These are phyloP conservation scores for Flammula alnicola DNA, from an alignment of 1,284 basidiomycete species.

Conservation along the genomic window DNA sequence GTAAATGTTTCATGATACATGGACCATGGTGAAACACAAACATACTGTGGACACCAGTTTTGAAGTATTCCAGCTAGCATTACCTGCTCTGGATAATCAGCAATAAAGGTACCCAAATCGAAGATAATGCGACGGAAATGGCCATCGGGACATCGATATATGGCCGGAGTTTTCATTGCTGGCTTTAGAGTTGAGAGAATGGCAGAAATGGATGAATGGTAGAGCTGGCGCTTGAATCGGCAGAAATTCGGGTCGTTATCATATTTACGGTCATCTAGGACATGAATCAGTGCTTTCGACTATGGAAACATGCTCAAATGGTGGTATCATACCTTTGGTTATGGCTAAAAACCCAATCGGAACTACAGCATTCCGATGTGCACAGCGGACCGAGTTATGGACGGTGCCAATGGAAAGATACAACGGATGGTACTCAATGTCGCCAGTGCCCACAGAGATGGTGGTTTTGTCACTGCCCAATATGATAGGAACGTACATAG, in stretches of 20 bases:
- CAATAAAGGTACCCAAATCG: constrained; percentile 37
- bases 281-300: background rate
- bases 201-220: constrained; percentile 28
- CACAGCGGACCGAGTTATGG: constrained; percentile 29
- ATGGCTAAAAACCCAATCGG: constrained; percentile 37
- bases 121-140: constrained; percentile 31
- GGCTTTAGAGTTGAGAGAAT: constrained; percentile 28
- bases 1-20: background rate
- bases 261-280: constrained; percentile 24
- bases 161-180: constrained; percentile 33
- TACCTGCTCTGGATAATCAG: constrained; percentile 38
- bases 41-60: constrained; percentile 36
- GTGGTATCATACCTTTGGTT: constrained; percentile 32
- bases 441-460: constrained; percentile 38
- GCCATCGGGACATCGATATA: constrained; percentile 31
- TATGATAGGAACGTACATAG: constrained; percentile 36
- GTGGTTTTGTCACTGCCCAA: constrained; percentile 42
- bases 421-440: constrained; percentile 37
- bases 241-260: constrained; percentile 25
- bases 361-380: constrained; percentile 30
- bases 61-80: constrained; percentile 31
- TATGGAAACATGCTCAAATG: constrained; percentile 10
- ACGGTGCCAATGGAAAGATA: constrained; percentile 37
- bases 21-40: background rate
- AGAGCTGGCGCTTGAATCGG: constrained; percentile 30